Evolutionary conservation across 1,284 basidiomycete species (phyloP).

Genomic region (Sutorius eximius): DNA sequence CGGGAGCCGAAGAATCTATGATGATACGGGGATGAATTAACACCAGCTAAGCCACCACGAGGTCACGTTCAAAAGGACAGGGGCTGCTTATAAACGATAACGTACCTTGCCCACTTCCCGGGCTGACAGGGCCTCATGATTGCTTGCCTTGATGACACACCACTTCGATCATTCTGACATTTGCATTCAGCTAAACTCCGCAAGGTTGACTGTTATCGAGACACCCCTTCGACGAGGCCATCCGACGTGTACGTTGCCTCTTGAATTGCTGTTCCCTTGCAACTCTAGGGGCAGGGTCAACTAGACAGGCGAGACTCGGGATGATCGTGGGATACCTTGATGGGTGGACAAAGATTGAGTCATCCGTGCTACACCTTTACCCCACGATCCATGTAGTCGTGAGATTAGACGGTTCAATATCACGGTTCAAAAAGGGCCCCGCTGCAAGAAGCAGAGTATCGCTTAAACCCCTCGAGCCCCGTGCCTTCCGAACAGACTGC

Average conservation of each 20-base stretch:
- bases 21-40: conserved; percentile 61
- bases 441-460: not conserved
- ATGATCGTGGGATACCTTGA: conserved; percentile 47
- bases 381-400: conserved; percentile 1
- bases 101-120: conserved; percentile 60
- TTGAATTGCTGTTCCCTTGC: conserved; percentile 60
- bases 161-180: conserved; percentile 65
- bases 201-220: not conserved
- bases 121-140: conserved; percentile 59
- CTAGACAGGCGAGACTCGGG: conserved; percentile 3
- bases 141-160: conserved; percentile 60
- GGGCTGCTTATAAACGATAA: not conserved
- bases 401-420: conserved; percentile 11
- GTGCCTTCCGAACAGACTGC: not conserved
- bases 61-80: not conserved
- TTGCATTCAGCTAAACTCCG: not conserved
- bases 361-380: not conserved
- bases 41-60: conserved; percentile 51
- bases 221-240: conserved; percentile 64
- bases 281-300: conserved; percentile 46
- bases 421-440: not conserved
- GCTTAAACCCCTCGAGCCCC: not conserved
- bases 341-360: conserved; percentile 56
- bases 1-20: conserved; percentile 42
- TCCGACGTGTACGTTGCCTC: conserved; percentile 54